Conservation (phyloP, 1,284 basidiomycete genomes). For the Tremellales sp. region DNA sequence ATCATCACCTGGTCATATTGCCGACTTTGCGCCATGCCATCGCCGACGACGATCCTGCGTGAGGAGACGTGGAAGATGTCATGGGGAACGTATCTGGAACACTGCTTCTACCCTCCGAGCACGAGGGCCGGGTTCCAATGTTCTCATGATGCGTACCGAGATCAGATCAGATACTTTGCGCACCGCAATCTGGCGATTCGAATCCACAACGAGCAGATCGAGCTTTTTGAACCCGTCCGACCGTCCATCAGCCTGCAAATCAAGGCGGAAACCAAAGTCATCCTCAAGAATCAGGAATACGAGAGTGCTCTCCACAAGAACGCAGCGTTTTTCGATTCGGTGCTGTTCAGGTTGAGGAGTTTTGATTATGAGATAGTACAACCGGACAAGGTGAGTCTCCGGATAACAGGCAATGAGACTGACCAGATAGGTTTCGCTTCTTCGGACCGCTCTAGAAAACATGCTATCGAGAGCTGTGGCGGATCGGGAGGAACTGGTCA, state of each 20-base stretch:
- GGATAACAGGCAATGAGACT: background rate
- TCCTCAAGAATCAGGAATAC: constrained; percentile 87
- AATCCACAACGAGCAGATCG: constrained; percentile 81
- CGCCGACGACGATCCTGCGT: constrained; percentile 84
- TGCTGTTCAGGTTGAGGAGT: constrained; percentile 47
- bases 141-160: constrained; percentile 87
- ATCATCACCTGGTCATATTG: constrained; percentile 93
- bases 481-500: constrained; percentile 70
- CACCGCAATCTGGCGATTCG: constrained; percentile 65
- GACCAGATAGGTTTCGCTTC: constrained; percentile 24
- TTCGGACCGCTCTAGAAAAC: constrained; percentile 36
- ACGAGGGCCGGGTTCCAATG: constrained; percentile 64
- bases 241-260: constrained; percentile 84
- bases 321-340: constrained; percentile 57
- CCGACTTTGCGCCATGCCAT: constrained; percentile 71
- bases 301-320: constrained; percentile 71
- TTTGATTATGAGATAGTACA: constrained; percentile 46
- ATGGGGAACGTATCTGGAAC: constrained; percentile 49
- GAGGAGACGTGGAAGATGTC: constrained; percentile 74
- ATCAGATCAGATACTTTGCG: constrained; percentile 91
- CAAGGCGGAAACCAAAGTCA: constrained; percentile 76
- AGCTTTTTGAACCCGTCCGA: constrained; percentile 79
- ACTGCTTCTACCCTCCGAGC: constrained; percentile 72
- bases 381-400: constrained; percentile 38
- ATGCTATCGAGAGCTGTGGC: constrained; percentile 67